A percentile compares a stretch with the other conserved stretches of the same genome.
Conservation (phyloP, 176 grass and related monocot genomes). For the Zea luxurians region DNA sequence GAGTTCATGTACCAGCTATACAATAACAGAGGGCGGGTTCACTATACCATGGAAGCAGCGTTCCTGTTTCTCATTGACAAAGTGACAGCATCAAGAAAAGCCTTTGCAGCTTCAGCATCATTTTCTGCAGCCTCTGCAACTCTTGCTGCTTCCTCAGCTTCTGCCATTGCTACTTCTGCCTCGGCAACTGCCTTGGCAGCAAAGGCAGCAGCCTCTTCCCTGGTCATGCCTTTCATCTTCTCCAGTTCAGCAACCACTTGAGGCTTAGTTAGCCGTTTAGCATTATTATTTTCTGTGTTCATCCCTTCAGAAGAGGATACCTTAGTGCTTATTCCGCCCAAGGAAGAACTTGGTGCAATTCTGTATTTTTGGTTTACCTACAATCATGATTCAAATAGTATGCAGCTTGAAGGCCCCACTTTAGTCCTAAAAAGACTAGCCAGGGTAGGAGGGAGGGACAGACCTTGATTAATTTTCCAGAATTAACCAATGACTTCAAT, state of each 20-base stretch:
- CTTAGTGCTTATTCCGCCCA: conserved; percentile 47
- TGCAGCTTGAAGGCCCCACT: background rate
- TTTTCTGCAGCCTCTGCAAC: conserved; percentile 71
- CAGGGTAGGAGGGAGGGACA: background rate
- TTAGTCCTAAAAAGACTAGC: background rate
- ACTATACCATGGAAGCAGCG: conserved; percentile 48
- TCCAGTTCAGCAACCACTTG: conserved; percentile 62
- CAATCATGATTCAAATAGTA: conserved; percentile 33
- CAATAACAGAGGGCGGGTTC: conserved; percentile 21
- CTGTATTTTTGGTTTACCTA: conserved; percentile 82
- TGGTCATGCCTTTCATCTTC: conserved; percentile 56
- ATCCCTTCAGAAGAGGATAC: conserved; percentile 36
- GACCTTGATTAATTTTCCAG: conserved; percentile 82
- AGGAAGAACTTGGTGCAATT: conserved; percentile 55
- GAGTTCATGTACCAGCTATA: conserved; percentile 1
- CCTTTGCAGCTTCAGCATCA: conserved; percentile 64
- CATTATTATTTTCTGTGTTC: conserved; percentile 34
- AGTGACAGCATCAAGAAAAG: conserved; percentile 66
- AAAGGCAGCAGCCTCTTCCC: conserved; percentile 70
- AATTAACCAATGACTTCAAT: conserved; percentile 62
- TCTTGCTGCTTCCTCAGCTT: conserved; percentile 79
- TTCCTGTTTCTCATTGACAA: conserved; percentile 65
- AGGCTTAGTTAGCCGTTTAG: conserved; percentile 50
- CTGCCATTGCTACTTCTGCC: conserved; percentile 70
- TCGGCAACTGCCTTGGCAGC: conserved; percentile 87